A percentile compares a stretch with the other conserved stretches of the same genome.
phyloP scores from a whole-genome alignment of 306 rosid genomes.

The Prunus fruticosa region DNA sequence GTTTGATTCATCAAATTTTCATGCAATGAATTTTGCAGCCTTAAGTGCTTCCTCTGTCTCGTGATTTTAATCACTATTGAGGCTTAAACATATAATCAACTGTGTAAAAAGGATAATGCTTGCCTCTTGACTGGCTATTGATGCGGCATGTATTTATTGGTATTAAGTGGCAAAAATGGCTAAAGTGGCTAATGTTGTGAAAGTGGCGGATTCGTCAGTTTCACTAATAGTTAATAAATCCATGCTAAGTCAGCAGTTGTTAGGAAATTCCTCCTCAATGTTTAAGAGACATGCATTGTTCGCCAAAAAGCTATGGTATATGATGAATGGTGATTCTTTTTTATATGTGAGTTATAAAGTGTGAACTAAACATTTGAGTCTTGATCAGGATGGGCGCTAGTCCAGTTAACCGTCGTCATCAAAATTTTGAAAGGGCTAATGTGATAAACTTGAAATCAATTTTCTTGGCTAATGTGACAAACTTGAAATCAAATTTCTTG shows the following conservation, averaged over 20 bases:
- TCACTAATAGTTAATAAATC: constrained; percentile 2
- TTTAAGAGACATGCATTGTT: neutral
- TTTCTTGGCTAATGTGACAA: neutral
- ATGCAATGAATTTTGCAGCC: neutral
- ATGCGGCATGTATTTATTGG: neutral
- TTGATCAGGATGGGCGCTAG: neutral
- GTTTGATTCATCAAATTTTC: constrained; percentile 1
- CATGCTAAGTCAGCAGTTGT: neutral
- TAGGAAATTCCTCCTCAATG: neutral
- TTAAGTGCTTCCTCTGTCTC: neutral
- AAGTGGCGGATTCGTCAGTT: neutral
- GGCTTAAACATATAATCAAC: neutral
- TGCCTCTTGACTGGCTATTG: neutral
- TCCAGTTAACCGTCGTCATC: neutral
- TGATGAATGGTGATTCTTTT: neutral
- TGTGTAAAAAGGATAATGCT: neutral
- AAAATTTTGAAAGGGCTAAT: constrained; percentile 1
- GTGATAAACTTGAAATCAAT: neutral
- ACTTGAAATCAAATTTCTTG: neutral
- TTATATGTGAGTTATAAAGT: neutral
- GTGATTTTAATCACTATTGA: neutral
- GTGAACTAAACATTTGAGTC: neutral
- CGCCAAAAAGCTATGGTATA: neutral
- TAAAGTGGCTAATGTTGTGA: neutral
- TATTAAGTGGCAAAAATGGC: neutral